Evolutionary conservation across 768 basidiomycete species (phyloP), one percentile per base, ranked within the genome.

Genomic region (Dioszegia aurantiaca): DNA sequence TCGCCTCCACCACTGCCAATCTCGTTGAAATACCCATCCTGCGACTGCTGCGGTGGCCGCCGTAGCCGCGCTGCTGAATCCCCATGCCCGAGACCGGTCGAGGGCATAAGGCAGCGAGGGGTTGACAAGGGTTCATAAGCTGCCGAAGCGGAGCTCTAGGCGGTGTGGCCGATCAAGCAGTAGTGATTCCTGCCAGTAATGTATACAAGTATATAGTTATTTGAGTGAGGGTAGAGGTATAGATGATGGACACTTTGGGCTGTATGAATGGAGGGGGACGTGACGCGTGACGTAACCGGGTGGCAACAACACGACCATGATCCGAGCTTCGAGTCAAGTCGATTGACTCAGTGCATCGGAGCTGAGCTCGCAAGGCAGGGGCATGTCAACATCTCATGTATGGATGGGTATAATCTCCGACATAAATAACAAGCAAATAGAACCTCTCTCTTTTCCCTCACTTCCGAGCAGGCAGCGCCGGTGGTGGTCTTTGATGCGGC

Each of bases 401-500:
- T 44, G 16, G 31, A 4, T 14, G 33, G 33, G n/a, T 19, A 49
- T 33, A 36, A n/a, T n/a, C n/a, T 36, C 19, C 31, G 12, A 19
- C n/a, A 30, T 33, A 49, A 19, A 36, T 33, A 31, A 33, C 31
- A 33, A 37, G 8, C 5, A 30, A 3, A 28, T 33, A 33, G 33
- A 33, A 33, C 8, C n/a, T 21, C 24, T 24, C 44, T 26, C 19
- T 3, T 30, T 17, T 31, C 28, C 16, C 26, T 19, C 17, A 28
- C 46, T 28, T 4, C 46, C 46, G 17, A 30, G 24, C 23, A 39
- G 51, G 51, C 8, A 53, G 17, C 17, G 51, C 51, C 12, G 51
- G 51, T n/a, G 51, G 51, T n/a, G 39, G 37, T 27, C 51, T n/a
- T 24, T 53, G 37, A 40, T 53, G 51, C 37, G 51, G 51, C 26